A percentile compares a stretch with the other conserved stretches of the same genome.
Evolutionary conservation across 495 filamentous ascomycete species (phyloP).

Genomic region (Penicillium steckii): DNA sequence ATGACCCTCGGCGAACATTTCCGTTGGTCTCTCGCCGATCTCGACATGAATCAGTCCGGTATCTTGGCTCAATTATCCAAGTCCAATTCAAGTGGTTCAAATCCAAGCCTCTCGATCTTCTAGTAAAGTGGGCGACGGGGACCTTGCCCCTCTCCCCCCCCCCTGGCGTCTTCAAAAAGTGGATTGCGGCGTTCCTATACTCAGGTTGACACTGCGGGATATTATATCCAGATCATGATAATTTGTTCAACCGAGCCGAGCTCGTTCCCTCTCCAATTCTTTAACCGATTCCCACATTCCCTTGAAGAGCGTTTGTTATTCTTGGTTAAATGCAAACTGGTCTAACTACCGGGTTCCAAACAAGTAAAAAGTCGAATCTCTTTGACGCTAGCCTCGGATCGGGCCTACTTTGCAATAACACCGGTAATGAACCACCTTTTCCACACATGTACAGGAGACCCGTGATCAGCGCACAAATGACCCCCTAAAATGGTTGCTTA

Average conservation of each 20-base stretch:
- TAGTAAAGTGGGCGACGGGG: background rate
- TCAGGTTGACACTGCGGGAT: background rate
- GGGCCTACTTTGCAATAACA: background rate
- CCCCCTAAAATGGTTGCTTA: background rate
- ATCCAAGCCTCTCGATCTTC: background rate
- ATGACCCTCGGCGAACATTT: background rate
- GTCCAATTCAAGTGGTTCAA: background rate
- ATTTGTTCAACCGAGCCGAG: background rate
- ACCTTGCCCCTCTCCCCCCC: background rate
- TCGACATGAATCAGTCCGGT: background rate
- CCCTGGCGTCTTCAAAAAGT: background rate
- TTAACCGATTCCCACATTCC: background rate
- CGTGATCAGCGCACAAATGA: background rate
- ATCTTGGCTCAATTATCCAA: background rate
- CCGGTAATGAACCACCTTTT: background rate
- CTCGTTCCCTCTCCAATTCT: conserved; percentile 2
- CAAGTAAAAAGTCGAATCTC: no score
- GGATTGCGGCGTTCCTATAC: background rate
- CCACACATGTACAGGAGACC: background rate
- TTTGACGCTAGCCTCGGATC: conserved; percentile 12
- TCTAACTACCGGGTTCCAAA: conserved; percentile 10
- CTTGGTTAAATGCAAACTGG: conserved; percentile 11
- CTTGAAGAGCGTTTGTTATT: conserved; percentile 2
- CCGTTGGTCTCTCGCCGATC: background rate
- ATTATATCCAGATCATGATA: background rate